Evolutionary conservation across 148 eudicot genomes (phyloP).

Genomic region (Fagopyrum esculentum): DNA sequence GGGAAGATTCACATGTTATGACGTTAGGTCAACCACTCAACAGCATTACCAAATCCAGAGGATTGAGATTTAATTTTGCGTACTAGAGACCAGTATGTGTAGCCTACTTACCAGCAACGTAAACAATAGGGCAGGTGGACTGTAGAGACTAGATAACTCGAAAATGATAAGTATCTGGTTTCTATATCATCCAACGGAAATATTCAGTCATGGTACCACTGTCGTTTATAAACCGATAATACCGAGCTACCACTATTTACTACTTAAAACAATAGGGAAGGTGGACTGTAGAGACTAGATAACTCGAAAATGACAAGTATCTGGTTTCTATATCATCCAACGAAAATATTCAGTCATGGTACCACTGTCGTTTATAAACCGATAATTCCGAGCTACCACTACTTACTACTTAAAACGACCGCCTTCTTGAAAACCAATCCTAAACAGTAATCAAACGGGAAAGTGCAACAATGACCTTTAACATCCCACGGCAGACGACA

Average conservation of each 20-base stretch:
- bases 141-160: background rate
- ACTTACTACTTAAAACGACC: background rate
- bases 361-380: background rate
- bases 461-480: slow-evolving; percentile 1
- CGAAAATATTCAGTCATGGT: background rate
- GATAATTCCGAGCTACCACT: background rate
- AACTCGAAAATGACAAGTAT: background rate
- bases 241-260: background rate
- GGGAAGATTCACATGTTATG: too few relatives aligned
- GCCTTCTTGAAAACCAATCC: slow-evolving; percentile 2
- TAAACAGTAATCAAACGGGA: background rate
- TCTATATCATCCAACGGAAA: slow-evolving; percentile 3
- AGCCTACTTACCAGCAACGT: background rate
- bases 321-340: background rate
- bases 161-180: background rate
- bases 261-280: background rate
- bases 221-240: background rate
- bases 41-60: background rate
- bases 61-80: background rate
- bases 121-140: background rate
- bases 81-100: background rate
- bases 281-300: background rate
- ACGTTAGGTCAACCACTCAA: too few relatives aligned
- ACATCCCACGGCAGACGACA: background rate
- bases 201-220: slow-evolving; percentile 2